Evolutionary conservation across 1,284 basidiomycete species (phyloP).

Genomic region (Fomitopsis palustris): DNA sequence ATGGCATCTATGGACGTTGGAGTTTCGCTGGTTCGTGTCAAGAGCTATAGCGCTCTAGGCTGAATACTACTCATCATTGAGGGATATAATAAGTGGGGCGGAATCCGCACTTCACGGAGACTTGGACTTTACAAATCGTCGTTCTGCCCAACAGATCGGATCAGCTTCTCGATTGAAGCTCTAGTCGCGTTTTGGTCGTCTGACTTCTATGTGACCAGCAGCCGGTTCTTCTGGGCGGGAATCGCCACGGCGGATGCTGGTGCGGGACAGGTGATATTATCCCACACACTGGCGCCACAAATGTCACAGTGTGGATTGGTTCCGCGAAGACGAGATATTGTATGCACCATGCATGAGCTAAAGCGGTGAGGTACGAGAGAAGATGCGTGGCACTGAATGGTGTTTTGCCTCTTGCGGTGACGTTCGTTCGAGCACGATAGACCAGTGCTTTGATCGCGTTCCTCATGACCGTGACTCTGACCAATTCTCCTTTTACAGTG

Average conservation of each 20-base stretch:
- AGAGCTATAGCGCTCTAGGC: neutral
- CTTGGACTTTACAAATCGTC: neutral
- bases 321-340: too few species aligned
- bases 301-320: too few species aligned
- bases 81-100: too few species aligned
- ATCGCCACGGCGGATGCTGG: neutral
- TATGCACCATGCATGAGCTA: too few species aligned
- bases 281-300: too few species aligned
- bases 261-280: neutral
- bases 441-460: neutral
- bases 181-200: neutral
- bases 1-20: neutral
- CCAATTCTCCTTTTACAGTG: constrained; percentile 34
- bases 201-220: neutral
- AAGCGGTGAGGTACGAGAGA: neutral
- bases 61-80: neutral
- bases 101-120: too few species aligned
- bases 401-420: neutral
- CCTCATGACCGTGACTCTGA: constrained; percentile 7
- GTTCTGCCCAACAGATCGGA: neutral
- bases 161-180: neutral
- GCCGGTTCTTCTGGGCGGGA: neutral
- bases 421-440: neutral
- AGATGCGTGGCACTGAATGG: neutral
- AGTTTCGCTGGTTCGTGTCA: neutral